Base-by-base conservation (phyloP, 2,329 filamentous ascomycete species). In the Xylariaceae sp. region DNA sequence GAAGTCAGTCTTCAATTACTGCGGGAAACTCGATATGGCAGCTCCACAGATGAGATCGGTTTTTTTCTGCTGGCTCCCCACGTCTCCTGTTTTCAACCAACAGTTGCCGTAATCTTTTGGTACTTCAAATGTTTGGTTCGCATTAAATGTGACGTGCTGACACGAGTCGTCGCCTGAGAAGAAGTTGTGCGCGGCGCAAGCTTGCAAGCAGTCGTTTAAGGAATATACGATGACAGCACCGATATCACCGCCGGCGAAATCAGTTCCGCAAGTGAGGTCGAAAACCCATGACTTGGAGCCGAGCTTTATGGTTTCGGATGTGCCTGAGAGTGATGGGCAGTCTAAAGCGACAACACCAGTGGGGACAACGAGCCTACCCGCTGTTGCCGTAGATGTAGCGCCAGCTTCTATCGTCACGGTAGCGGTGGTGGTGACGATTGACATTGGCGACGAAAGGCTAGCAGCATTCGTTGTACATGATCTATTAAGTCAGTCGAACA, bases 191-290 rank as follows among this genome's bases (percentile, higher is more conserved):
- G 55, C 55, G 3, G 57, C 55, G 47, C 58, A 60, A 2, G 58
- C 58, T 48, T 60, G 56, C 42, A 61, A 18, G 49, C 54, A 60
- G 41, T 57, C 57, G 12, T 51, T 42, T 42, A 57, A 54, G n/a
- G 51, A 54, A 50, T 58, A 61, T 17, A 46, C 52, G 34, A 62
- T 53, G 31, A 63, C 47, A 38, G 52, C 53, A 6, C 18, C 56
- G 33, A 63, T 51, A 44, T 58, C 51, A 6, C 18, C 22, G 14
- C 53, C 54, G 31, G 2, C 19, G 40, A 53, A 56, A 18, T 54
- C 53, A 38, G 42, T 44, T 17, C 50, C 53, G 50, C 60, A 63
- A 5, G 28, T 44, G 13, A 55, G 40, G n/a, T 39, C 48, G 52
- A 63, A 63, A 5, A 45, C 34, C 57, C 57, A 63, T 38, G 52